A percentile compares a stretch with the other conserved stretches of the same genome.
Evolutionary conservation across 768 basidiomycete genomes (phyloP).

Genomic region (Lactarius tabidus): DNA sequence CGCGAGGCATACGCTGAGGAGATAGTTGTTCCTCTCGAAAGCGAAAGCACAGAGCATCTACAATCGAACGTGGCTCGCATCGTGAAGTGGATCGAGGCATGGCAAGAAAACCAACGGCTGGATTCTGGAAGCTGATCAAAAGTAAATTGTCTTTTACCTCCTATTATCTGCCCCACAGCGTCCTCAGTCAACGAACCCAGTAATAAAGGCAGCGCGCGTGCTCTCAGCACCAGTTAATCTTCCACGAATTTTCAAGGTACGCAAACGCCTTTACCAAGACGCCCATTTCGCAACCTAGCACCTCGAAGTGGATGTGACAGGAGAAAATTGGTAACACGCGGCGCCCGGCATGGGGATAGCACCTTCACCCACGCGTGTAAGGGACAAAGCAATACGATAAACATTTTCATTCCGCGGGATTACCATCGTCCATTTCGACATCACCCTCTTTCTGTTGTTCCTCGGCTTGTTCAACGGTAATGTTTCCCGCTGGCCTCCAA

Average conservation of each 20-base stretch:
- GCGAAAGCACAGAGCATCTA: slow-evolving; percentile 73
- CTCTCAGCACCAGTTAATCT: not conserved
- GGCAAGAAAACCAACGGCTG: slow-evolving; percentile 42
- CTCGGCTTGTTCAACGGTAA: slow-evolving; percentile 74
- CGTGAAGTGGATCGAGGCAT: slow-evolving; percentile 79
- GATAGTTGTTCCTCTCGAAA: slow-evolving; percentile 81
- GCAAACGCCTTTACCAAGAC: not conserved
- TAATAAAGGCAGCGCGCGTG: not conserved
- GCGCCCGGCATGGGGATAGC: not conserved
- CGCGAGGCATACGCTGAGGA: slow-evolving; percentile 78
- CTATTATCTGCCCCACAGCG: not conserved
- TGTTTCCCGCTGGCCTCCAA: slow-evolving; percentile 78
- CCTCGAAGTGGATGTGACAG: not conserved
- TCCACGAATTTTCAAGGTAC: not conserved
- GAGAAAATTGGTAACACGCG: slow-evolving; percentile 5
- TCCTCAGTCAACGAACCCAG: not conserved
- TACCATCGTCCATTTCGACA: slow-evolving; percentile 43
- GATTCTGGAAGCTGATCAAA: slow-evolving; percentile 19
- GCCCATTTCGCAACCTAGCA: not conserved
- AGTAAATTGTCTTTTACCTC: slow-evolving; percentile 8
- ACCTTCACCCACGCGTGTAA: not conserved
- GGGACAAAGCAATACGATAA: not conserved
- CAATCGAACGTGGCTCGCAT: slow-evolving; percentile 86
- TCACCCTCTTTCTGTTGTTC: slow-evolving; percentile 41
- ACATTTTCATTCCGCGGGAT: slow-evolving; percentile 33